A percentile compares a stretch with the other conserved stretches of the same genome.
Evolutionary conservation across 208 protist genomes (phyloP).

Genomic region (Acanthamoeba castellanii): DNA sequence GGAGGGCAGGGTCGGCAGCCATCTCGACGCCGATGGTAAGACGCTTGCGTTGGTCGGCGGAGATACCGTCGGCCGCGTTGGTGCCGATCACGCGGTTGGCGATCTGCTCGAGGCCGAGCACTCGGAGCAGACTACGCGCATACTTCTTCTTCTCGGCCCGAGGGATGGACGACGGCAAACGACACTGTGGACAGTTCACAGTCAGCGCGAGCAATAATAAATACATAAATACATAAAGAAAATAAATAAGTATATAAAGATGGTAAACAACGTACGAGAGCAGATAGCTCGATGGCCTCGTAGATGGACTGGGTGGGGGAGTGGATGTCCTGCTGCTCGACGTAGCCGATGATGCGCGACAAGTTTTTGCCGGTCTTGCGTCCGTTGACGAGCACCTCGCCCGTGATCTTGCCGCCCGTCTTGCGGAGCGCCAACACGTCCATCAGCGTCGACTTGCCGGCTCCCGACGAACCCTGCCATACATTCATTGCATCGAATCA

Average conservation of each 20-base stretch:
- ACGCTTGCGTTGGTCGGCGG: conserved; percentile 78
- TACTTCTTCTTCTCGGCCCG: conserved; percentile 36
- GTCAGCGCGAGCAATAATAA: too few relatives aligned
- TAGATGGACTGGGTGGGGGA: conserved; percentile 78
- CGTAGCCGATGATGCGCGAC: conserved; percentile 77
- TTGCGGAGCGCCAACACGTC: conserved; percentile 82
- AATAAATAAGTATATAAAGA: too few relatives aligned
- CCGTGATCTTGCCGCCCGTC: conserved; percentile 79
- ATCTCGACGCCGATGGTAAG: conserved; percentile 84
- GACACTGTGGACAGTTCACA: not conserved
- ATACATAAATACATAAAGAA: not conserved
- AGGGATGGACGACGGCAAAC: conserved; percentile 23
- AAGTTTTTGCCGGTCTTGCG: conserved; percentile 54
- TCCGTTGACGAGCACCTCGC: conserved; percentile 83
- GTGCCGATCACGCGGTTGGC: conserved; percentile 2
- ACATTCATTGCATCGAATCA: too few relatives aligned
- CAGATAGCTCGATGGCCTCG: conserved; percentile 55
- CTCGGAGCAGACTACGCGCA: not conserved
- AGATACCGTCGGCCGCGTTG: conserved; percentile 36
- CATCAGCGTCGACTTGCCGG: conserved; percentile 83
- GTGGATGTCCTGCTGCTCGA: conserved; percentile 83
- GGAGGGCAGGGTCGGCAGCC: conserved; percentile 80
- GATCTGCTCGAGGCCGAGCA: conserved; percentile 7
- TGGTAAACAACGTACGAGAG: not conserved
- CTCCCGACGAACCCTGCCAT: conserved; percentile 80